Conservation (phyloP, 75 land plant genomes). For the Chamaecyparis obtusa region DNA sequence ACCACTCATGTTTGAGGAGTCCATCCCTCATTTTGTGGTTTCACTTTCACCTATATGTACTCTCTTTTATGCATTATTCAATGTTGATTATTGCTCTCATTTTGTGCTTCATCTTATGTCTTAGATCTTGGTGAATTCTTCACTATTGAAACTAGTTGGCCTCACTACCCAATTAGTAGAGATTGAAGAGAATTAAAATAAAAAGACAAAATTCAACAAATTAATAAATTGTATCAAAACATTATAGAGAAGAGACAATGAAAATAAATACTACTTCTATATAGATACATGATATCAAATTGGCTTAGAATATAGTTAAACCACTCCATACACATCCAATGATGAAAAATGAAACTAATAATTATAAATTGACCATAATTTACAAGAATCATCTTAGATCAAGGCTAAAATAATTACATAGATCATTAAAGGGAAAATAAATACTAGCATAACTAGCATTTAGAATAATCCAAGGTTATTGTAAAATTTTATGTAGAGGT, state of each 20-base stretch:
- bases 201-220: not conserved
- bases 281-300: not conserved
- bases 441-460: constrained; percentile 79
- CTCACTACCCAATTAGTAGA: not conserved
- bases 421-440: constrained; percentile 19
- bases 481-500: constrained; percentile 70
- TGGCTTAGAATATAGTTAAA: not conserved
- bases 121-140: too few species aligned
- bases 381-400: not conserved
- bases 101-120: too few species aligned
- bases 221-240: not conserved
- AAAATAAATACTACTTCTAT: not conserved
- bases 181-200: not conserved
- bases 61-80: too few species aligned
- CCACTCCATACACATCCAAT: too few species aligned
- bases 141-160: not conserved
- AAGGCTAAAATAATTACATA: not conserved
- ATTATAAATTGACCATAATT: not conserved
- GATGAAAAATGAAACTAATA: too few species aligned
- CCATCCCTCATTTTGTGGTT: too few species aligned
- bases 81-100: too few species aligned
- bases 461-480: constrained; percentile 86
- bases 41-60: too few species aligned
- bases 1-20: too few species aligned
- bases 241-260: not conserved